These are phyloP conservation scores for Cystobasidium ongulense DNA, from an alignment of 768 basidiomycete genomes.

Conservation along the genomic window DNA sequence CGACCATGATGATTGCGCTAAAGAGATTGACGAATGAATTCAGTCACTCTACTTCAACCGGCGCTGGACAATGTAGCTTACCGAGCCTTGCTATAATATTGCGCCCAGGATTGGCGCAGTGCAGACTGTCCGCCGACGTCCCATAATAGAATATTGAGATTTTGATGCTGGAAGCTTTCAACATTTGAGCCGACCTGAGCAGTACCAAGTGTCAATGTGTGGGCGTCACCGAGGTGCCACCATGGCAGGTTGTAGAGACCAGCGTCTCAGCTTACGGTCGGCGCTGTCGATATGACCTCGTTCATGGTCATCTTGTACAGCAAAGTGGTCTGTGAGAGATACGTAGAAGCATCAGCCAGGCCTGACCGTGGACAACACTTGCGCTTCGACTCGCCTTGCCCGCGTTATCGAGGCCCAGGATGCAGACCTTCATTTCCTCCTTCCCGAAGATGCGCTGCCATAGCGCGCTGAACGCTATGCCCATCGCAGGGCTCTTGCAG, in stretches of 20 bases:
- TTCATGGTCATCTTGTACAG: conserved; percentile 46
- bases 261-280: conserved; percentile 40
- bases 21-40: background rate
- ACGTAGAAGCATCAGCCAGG: background rate
- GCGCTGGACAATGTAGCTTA: background rate
- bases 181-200: conserved; percentile 42
- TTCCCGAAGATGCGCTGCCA: conserved; percentile 44
- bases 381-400: conserved; percentile 37
- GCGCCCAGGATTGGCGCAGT: conserved; percentile 43
- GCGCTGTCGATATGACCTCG: conserved; percentile 45
- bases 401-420: conserved; percentile 46
- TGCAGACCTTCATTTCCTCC: conserved; percentile 45
- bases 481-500: conserved; percentile 4
- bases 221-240: background rate
- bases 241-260: background rate
- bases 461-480: conserved; percentile 27
- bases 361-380: background rate
- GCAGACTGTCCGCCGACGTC: conserved; percentile 46
- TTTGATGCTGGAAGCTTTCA: conserved; percentile 47
- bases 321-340: conserved; percentile 40
- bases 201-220: background rate
- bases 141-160: conserved; percentile 45
- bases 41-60: background rate
- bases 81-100: conserved; percentile 44
- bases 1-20: conserved; percentile 45